Evolutionary conservation across 2,329 filamentous ascomycete genomes (phyloP).

Genomic region (Epichloe bromicola): DNA sequence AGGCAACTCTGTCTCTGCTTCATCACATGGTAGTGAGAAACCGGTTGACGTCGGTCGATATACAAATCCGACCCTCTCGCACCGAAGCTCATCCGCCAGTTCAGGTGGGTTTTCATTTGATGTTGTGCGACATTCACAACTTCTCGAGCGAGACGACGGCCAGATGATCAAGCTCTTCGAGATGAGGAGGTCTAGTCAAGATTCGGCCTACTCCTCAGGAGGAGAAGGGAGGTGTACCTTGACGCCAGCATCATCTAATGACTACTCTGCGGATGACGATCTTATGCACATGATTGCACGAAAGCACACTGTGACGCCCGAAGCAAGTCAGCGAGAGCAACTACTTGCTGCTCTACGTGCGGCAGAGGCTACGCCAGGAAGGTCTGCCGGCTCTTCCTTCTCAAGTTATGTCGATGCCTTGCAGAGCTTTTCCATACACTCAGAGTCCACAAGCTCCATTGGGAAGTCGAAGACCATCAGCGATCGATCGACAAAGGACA

Average conservation of each 20-base stretch:
- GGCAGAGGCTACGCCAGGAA: not conserved
- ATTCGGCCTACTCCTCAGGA: not conserved
- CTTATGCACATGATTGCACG: not conserved
- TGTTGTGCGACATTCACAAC: not conserved
- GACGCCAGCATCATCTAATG: not conserved
- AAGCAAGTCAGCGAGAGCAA: slow-evolving; percentile 1
- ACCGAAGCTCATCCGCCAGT: not conserved
- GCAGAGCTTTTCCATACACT: not conserved
- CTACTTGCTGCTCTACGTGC: slow-evolving; percentile 1
- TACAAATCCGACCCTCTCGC: not conserved
- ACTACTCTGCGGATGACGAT: not conserved
- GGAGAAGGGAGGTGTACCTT: not conserved
- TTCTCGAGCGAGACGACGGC: not conserved
- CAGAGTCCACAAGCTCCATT: not conserved
- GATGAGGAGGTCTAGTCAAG: not conserved
- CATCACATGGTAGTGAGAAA: not conserved
- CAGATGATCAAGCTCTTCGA: not conserved
- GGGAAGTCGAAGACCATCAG: not conserved
- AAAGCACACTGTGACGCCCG: slow-evolving; percentile 1
- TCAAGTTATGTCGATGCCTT: not conserved
- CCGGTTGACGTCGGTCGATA: not conserved
- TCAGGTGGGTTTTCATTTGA: not conserved
- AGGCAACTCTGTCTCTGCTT: not conserved
- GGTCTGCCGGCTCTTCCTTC: not conserved
- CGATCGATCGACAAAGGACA: not conserved